Base-by-base conservation (phyloP, 352 stramenopile species). In the Aphanomyces stellatus region DNA sequence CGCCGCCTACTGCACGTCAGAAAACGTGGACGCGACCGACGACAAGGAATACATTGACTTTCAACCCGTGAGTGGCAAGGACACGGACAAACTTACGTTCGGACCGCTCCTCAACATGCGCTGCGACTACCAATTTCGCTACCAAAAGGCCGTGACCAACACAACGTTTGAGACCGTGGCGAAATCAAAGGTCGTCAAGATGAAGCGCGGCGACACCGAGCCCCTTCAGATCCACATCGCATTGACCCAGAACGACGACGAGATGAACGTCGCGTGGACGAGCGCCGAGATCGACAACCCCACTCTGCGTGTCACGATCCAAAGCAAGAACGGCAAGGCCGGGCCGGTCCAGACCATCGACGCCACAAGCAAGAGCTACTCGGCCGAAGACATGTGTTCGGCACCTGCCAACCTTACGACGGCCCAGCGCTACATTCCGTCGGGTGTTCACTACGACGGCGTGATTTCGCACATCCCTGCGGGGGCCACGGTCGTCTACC, bases 241-340 rank as follows among this genome's bases (percentile, higher is more conserved):
- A 13, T 59, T 81, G 15, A 79, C 73, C 1, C 43, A 55, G 10
- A 72, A 68, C 0, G 4, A 48, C 1, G 73, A 72, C 17, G 64
- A 81, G 62, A 85, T 88, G 74, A 69, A 77, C 17, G 76, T 88
- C 43, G 76, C 77, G 48, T 88, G 79, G 79, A 73, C 77, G 22
- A 85, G 77, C 60, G 76, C 55, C 34, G 62, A 72, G 30, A 74
- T 85, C n/a, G 59, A 61, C 7, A 63, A 66, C 19, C 76, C 77
- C 10, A 63, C 76, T 15, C 77, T 88, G 60, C 48, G 68, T 15
- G 84, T 77, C 49, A 74, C 76, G 25, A 69, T 71, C 28, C 19
- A 69, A 10, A 56, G 46, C 13, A 49, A 73, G 0, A 71, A 71
- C 4, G 31, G 55, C 35, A 34, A 34, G 11, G 17, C 33, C 24